Conservation (phyloP, 148 eudicot genomes). For the Cornus florida region DNA sequence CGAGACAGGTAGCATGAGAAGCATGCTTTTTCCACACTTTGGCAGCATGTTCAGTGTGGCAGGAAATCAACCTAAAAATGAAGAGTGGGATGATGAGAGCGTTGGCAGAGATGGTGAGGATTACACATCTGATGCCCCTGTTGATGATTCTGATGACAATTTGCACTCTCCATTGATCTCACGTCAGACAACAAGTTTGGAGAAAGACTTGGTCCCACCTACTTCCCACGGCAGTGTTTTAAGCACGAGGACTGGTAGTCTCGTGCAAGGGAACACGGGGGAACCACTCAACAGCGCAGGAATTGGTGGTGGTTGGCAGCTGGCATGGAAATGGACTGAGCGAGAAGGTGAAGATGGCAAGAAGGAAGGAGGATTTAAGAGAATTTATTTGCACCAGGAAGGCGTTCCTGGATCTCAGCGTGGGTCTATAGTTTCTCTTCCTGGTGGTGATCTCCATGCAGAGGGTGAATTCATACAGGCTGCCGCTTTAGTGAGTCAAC, state of each 20-base stretch:
- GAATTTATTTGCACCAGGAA: conserved; percentile 46
- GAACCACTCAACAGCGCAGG: conserved; percentile 32
- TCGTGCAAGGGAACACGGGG: conserved; percentile 22
- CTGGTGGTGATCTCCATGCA: conserved; percentile 28
- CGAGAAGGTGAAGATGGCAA: conserved; percentile 36
- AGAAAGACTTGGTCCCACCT: conserved; percentile 28
- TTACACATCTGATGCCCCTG: conserved; percentile 26
- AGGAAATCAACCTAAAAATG: conserved; percentile 23
- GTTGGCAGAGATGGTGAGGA: conserved; percentile 20
- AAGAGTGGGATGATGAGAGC: conserved; percentile 38
- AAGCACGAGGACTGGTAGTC: conserved; percentile 13
- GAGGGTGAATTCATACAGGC: conserved; percentile 41
- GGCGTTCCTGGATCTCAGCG: conserved; percentile 29
- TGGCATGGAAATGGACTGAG: conserved; percentile 45
- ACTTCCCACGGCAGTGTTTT: conserved; percentile 23
- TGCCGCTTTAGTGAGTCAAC: conserved; percentile 52
- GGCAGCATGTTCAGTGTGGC: conserved; percentile 37
- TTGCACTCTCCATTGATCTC: conserved; percentile 34
- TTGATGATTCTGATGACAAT: conserved; percentile 31
- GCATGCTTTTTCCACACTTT: conserved; percentile 37
- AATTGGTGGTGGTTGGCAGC: conserved; percentile 56
- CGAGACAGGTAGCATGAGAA: conserved; percentile 33
- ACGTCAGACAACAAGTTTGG: conserved; percentile 35
- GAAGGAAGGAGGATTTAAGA: conserved; percentile 40
- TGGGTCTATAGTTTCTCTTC: conserved; percentile 40